Conservation (phyloP, 2,329 filamentous ascomycete genomes). For the Alternaria postmessia region DNA sequence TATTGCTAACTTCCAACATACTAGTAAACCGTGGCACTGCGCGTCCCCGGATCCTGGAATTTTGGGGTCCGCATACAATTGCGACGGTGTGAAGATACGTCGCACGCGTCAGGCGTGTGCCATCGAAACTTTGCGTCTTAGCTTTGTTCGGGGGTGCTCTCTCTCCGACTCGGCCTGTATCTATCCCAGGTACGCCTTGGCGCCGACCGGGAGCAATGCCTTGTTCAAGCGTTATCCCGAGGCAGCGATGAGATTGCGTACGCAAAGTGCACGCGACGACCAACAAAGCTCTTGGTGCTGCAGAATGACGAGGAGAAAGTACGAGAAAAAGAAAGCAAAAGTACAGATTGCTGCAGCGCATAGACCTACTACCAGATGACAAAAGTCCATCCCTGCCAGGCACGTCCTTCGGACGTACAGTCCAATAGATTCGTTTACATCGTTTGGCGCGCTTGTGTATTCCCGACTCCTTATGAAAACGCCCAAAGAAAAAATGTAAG, state of each 20-base stretch:
- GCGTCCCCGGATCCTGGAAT: not conserved
- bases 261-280: not conserved
- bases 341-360: not conserved
- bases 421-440: not conserved
- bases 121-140: not conserved
- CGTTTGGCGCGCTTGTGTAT: not conserved
- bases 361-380: not conserved
- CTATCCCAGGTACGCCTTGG: slow-evolving; percentile 1
- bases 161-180: not conserved
- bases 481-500: not conserved
- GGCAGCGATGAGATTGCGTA: not conserved
- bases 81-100: not conserved
- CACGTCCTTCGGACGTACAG: not conserved
- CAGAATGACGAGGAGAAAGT: not conserved
- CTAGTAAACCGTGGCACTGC: not conserved
- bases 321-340: not conserved
- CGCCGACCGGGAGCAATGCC: not conserved
- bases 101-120: not conserved
- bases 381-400: not conserved
- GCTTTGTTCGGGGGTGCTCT: not conserved
- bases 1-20: not conserved
- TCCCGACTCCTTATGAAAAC: not conserved
- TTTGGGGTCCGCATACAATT: not conserved
- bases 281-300: not conserved
- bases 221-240: not conserved